Percentiles rank a stretch among this genome's conserved stretches.
Conservation (phyloP, 1,139 yeast genomes). For the Oligophagozyma castellii region DNA sequence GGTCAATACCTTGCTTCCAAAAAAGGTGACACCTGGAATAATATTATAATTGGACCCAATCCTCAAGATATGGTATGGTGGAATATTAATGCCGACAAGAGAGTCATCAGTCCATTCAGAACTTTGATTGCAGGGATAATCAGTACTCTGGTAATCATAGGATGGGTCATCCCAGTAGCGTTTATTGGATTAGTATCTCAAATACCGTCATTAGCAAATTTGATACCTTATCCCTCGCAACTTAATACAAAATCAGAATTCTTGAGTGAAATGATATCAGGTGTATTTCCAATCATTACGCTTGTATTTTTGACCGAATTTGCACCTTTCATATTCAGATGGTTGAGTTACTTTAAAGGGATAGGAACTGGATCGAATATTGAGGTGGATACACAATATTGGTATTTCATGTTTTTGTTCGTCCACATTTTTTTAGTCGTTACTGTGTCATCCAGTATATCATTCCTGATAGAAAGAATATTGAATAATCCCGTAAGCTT, state of each 20-base stretch:
- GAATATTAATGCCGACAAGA: slow-evolving; percentile 31
- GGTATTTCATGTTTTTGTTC: slow-evolving; percentile 61
- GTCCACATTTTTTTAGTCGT: slow-evolving; percentile 76
- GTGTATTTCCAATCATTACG: slow-evolving; percentile 47
- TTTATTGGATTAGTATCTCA: slow-evolving; percentile 55
- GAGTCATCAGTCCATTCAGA: slow-evolving; percentile 26
- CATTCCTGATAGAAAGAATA: slow-evolving; percentile 50
- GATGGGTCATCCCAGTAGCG: slow-evolving; percentile 64
- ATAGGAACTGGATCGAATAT: slow-evolving; percentile 40
- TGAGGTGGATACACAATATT: slow-evolving; percentile 47
- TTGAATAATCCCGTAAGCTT: slow-evolving; percentile 60
- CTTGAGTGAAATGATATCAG: slow-evolving; percentile 38
- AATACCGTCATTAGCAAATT: slow-evolving; percentile 40
- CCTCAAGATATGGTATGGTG: slow-evolving; percentile 51
- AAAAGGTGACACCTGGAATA: slow-evolving; percentile 31
- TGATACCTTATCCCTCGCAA: slow-evolving; percentile 42
- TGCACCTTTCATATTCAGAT: slow-evolving; percentile 38
- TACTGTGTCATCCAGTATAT: slow-evolving; percentile 69
- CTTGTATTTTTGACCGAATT: slow-evolving; percentile 43
- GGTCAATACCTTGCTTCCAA: slow-evolving; percentile 39
- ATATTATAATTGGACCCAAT: slow-evolving; percentile 35
- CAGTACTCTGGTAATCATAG: slow-evolving; percentile 34
- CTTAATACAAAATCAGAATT: slow-evolving; percentile 39
- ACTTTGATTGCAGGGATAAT: slow-evolving; percentile 31
- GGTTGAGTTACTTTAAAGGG: slow-evolving; percentile 37